Evolutionary conservation across 176 grass and related monocot genomes (phyloP).

Genomic region (Oryza meyeriana): DNA sequence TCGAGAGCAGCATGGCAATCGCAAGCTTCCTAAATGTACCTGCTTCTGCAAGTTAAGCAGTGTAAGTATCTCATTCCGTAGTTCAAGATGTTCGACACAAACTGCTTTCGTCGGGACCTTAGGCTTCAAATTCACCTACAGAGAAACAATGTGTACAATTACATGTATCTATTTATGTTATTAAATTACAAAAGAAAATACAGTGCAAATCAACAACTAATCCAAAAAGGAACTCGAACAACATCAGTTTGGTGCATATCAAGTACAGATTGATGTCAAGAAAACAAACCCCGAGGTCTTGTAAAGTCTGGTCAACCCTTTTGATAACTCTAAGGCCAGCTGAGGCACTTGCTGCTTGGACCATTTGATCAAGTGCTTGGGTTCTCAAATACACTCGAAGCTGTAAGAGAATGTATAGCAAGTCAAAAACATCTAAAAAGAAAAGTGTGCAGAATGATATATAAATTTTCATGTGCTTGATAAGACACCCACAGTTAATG

Average conservation of each 20-base stretch:
- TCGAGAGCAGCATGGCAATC: conserved; percentile 3
- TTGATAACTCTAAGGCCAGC: conserved; percentile 87
- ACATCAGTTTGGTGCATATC: neutral
- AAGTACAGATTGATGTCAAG: conserved; percentile 5
- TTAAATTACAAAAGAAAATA: neutral
- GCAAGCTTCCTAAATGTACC: conserved; percentile 40
- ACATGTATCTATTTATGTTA: conserved; percentile 15
- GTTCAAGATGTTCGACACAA: conserved; percentile 93
- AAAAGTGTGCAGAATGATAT: neutral
- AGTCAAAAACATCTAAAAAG: conserved; percentile 38
- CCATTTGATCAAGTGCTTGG: conserved; percentile 94
- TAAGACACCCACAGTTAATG: conserved; percentile 12
- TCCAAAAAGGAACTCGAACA: neutral
- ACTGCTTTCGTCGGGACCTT: conserved; percentile 98
- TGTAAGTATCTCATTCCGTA: conserved; percentile 95
- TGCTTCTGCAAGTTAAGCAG: conserved; percentile 98
- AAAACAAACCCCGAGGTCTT: conserved; percentile 86
- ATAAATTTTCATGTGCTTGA: conserved; percentile 3
- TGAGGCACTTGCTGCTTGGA: conserved; percentile 79
- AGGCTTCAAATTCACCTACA: conserved; percentile 93
- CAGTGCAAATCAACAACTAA: neutral
- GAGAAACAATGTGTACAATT: conserved; percentile 14
- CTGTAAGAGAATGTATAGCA: conserved; percentile 49
- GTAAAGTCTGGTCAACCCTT: conserved; percentile 86
- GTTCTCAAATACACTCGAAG: conserved; percentile 89